Conservation (phyloP, 1,284 basidiomycete species). For the Cutaneotrichosporon mucoides region DNA sequence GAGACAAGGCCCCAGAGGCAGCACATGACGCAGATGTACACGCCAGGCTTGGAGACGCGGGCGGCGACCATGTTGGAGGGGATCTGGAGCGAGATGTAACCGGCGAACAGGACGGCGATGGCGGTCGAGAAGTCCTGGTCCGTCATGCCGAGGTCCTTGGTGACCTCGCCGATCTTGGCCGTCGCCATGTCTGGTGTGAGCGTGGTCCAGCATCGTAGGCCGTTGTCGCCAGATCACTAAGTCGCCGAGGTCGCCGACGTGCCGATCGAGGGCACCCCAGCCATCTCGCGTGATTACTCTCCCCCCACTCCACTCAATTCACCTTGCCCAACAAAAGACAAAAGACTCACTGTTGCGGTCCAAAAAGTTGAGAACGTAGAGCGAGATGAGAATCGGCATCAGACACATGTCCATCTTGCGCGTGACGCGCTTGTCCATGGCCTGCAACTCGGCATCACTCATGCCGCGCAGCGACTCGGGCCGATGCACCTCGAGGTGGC, state of each 20-base stretch:
- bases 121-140: conserved; percentile 29
- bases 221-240: no score
- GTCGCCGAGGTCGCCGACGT: no score
- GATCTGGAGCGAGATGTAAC: conserved; percentile 36
- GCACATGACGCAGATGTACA: conserved; percentile 32
- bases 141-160: conserved; percentile 19
- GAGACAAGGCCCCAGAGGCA: conserved; percentile 41
- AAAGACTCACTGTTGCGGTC: conserved; percentile 7
- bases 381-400: conserved; percentile 13
- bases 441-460: conserved; percentile 28
- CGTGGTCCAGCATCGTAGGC: no score
- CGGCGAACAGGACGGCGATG: conserved; percentile 31
- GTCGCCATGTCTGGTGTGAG: conserved; percentile 11
- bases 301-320: no score
- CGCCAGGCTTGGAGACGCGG: conserved; percentile 26
- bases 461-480: conserved; percentile 33
- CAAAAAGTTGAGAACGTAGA: conserved; percentile 16
- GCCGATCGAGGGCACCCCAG: no score
- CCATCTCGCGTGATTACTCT: no score
- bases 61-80: conserved; percentile 42
- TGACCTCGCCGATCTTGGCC: conserved; percentile 23
- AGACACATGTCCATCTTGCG: conserved; percentile 26
- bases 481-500: conserved; percentile 14
- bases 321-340: background rate
- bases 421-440: conserved; percentile 26